Evolutionary conservation across 768 basidiomycete genomes (phyloP).

Genomic region (Russula sp.): DNA sequence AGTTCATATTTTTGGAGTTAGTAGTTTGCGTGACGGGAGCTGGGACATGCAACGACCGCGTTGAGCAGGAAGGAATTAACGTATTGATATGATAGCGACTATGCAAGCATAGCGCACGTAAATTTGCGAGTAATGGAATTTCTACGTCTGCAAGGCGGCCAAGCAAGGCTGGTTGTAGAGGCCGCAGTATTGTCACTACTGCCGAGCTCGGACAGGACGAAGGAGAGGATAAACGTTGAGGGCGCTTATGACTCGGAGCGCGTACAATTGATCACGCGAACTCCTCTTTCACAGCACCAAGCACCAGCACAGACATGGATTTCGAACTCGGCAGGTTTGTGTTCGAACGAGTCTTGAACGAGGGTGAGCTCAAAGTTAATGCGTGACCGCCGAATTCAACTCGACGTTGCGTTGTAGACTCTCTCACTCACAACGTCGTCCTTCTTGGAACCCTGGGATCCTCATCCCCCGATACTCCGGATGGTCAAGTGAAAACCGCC

Average conservation of each 20-base stretch:
- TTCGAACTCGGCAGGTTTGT: constrained; percentile 16
- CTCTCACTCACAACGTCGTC: constrained; percentile 3
- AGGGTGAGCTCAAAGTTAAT: constrained; percentile 24
- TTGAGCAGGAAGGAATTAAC: background rate
- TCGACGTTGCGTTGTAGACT: constrained; percentile 7
- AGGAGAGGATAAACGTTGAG: background rate
- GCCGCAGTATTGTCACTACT: background rate
- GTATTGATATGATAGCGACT: constrained; percentile 16
- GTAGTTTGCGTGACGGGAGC: background rate
- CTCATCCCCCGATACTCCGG: background rate
- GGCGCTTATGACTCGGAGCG: background rate
- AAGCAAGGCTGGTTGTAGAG: background rate
- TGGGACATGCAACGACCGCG: constrained; percentile 3
- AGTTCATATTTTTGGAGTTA: constrained; percentile 36
- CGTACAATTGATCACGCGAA: no score
- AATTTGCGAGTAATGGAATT: constrained; percentile 13
- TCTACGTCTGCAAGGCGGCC: background rate
- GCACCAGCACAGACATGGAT: background rate
- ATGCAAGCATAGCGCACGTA: constrained; percentile 23
- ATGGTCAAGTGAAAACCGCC: constrained; percentile 30
- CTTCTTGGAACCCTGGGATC: constrained; percentile 10
- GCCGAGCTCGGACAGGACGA: background rate
- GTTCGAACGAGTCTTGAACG: constrained; percentile 17
- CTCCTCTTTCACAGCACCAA: no score
- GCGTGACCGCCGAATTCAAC: background rate